Base-by-base conservation (phyloP, 805 yeast genomes). In the Candida incommunis region DNA sequence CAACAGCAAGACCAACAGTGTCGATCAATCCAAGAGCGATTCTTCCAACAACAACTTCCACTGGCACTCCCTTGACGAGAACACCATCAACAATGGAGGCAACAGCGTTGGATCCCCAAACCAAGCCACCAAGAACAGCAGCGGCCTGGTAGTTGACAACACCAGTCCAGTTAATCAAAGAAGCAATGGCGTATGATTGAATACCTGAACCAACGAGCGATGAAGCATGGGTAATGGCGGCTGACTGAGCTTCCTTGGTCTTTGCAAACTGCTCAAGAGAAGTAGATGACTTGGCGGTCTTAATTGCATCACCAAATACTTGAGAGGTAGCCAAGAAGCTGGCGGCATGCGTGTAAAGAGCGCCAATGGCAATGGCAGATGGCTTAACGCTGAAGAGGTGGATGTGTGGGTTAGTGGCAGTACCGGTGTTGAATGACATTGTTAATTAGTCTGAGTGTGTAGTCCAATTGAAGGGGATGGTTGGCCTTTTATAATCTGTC, bases 111-210 rank as follows among this genome's bases (percentile, higher is more conserved):
- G 60, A 58, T 41, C 68, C 63, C 43, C 67, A 62, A 41, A 66
- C 54, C 25, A 66, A 53, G 13, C 60, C 48, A 16, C 70, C 70
- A 22, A 66, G 48, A 43, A 62, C 57, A 43, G 63, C 55, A 18
- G 70, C 68, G 13, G 65, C 69, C 57, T 63, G 62, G 54, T 58
- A 56, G 44, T 57, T 54, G 54, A 55, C 47, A 40, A 65, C 58
- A 45, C 66, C 66, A 37, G 69, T 59, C 40, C 64, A 54, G 51
- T 62, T 59, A 41, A 66, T 55, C 40, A 66, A 51, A 11, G 65
- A 67, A 24, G 65, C 55, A 42, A 64, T 59, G n/a, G 66, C 69
- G 50, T 67, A 66, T 9, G 70, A 54, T 58, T 65, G 69, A 24
- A 62, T 52, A 7, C 58, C 62, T n/a, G 69, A 55, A 23, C 63